Percentiles rank a stretch among this genome's conserved stretches.
These are phyloP conservation scores for Trametes elegans DNA, from an alignment of 768 basidiomycete species.

Conservation along the genomic window DNA sequence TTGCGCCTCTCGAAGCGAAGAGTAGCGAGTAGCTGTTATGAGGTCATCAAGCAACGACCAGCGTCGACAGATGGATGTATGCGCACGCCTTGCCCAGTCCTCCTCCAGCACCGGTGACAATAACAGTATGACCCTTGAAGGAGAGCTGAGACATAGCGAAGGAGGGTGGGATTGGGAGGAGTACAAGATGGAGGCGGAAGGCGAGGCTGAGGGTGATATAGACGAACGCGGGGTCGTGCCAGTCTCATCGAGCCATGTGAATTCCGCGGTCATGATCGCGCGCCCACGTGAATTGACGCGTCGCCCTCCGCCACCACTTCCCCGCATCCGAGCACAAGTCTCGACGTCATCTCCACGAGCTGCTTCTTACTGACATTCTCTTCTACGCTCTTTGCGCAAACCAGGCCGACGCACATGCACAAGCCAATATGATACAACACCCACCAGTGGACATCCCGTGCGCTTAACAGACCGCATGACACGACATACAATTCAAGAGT, in stretches of 20 bases:
- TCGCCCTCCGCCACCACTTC: not conserved
- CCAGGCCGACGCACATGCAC: too few relatives aligned
- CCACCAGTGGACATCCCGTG: too few relatives aligned
- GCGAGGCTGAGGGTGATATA: not conserved
- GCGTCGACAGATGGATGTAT: not conserved
- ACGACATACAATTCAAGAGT: not conserved
- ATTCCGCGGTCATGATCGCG: constrained; percentile 8
- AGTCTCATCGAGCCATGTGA: constrained; percentile 10
- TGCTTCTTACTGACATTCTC: too few relatives aligned
- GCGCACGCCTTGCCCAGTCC: constrained; percentile 90
- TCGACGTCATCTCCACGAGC: not conserved
- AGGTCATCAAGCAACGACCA: not conserved
- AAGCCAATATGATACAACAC: too few relatives aligned
- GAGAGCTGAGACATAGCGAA: constrained; percentile 42
- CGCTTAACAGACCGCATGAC: not conserved
- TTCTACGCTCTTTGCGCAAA: too few relatives aligned
- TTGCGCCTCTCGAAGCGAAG: constrained; percentile 91
- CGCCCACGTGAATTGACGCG: constrained; percentile 20
- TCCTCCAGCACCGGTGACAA: constrained; percentile 94
- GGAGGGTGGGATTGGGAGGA: not conserved
- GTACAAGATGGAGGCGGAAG: not conserved
- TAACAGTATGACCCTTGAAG: constrained; percentile 87
- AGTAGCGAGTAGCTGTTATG: constrained; percentile 75
- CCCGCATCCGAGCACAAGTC: not conserved
- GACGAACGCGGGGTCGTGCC: constrained; percentile 11